Conservation (phyloP, 495 filamentous ascomycete species). For the Usnea hakonensis region DNA sequence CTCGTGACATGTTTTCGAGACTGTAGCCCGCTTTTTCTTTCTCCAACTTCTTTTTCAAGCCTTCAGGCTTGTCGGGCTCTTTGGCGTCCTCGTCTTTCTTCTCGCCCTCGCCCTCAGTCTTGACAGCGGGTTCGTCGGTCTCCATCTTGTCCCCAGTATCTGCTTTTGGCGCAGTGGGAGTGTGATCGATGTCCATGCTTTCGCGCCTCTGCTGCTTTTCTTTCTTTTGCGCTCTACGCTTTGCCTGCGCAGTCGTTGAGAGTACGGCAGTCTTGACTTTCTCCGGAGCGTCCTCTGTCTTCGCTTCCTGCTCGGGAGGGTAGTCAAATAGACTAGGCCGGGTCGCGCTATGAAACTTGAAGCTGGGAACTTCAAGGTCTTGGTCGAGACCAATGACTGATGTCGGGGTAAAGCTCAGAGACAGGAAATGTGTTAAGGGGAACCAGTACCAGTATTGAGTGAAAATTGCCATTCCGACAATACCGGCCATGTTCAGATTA, state of each 20-base stretch:
- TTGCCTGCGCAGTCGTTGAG: slow-evolving; percentile 94
- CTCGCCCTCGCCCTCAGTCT: slow-evolving; percentile 54
- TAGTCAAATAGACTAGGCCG: slow-evolving; percentile 96
- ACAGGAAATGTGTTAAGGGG: slow-evolving; percentile 95
- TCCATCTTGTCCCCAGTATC: slow-evolving; percentile 78
- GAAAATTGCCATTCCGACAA: slow-evolving; percentile 96
- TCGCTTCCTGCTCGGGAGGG: slow-evolving; percentile 90
- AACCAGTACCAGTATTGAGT: slow-evolving; percentile 99
- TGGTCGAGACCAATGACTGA: slow-evolving; percentile 91
- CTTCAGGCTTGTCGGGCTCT: slow-evolving; percentile 36
- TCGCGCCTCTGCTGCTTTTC: slow-evolving; percentile 64
- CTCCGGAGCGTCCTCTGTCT: slow-evolving; percentile 84
- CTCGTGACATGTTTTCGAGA: slow-evolving; percentile 92
- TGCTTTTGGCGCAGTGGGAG: slow-evolving; percentile 69
- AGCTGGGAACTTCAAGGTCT: slow-evolving; percentile 86
- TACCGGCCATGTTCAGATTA: slow-evolving; percentile 94
- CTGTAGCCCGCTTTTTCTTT: slow-evolving; percentile 97
- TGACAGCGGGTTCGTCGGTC: slow-evolving; percentile 59
- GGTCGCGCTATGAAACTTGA: slow-evolving; percentile 93
- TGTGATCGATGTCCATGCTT: slow-evolving; percentile 82
- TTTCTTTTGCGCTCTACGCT: slow-evolving; percentile 75
- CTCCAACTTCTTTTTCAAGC: slow-evolving; percentile 74
- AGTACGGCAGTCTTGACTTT: slow-evolving; percentile 94
- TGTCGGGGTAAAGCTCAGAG: slow-evolving; percentile 86
- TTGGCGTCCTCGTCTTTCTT: slow-evolving; percentile 48